These are phyloP conservation scores for Podila epigama DNA, from an alignment of 192 early-diverging fungal genomes.

Conservation along the genomic window DNA sequence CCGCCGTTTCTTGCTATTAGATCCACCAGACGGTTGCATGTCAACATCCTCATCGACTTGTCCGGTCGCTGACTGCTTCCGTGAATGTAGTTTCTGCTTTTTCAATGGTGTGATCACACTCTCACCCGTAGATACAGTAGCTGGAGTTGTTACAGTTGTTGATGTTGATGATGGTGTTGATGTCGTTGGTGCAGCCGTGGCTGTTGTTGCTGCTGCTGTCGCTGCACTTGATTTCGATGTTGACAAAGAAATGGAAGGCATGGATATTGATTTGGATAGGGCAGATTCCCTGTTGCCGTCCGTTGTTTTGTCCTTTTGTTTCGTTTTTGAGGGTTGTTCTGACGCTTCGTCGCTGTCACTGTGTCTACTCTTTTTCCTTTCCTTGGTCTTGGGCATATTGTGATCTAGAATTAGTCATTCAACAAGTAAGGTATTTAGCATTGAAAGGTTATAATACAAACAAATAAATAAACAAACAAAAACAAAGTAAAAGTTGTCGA, in stretches of 20 bases:
- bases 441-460: background rate
- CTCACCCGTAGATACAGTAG: background rate
- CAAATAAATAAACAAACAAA: background rate
- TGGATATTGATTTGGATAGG: conserved; percentile 16
- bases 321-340: conserved; percentile 5
- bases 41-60: conserved; percentile 11
- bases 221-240: background rate
- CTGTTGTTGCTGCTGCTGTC: background rate
- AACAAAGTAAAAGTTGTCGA: too few relatives aligned
- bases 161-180: background rate
- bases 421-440: too few relatives aligned
- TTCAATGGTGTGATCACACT: conserved; percentile 2
- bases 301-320: conserved; percentile 2
- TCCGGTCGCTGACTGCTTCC: conserved; percentile 10
- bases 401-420: conserved; percentile 10
- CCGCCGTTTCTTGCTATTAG: conserved; percentile 41
- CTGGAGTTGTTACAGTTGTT: background rate
- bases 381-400: conserved; percentile 29
- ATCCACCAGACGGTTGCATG: background rate
- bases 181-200: background rate
- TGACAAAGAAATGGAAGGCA: conserved; percentile 14
- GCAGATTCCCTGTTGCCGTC: conserved; percentile 1
- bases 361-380: conserved; percentile 26
- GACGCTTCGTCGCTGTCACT: conserved; percentile 30
- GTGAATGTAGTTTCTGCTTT: conserved; percentile 23